These are phyloP conservation scores for Kodamaea kakaduensis DNA, from an alignment of 805 yeast species.

Conservation along the genomic window DNA sequence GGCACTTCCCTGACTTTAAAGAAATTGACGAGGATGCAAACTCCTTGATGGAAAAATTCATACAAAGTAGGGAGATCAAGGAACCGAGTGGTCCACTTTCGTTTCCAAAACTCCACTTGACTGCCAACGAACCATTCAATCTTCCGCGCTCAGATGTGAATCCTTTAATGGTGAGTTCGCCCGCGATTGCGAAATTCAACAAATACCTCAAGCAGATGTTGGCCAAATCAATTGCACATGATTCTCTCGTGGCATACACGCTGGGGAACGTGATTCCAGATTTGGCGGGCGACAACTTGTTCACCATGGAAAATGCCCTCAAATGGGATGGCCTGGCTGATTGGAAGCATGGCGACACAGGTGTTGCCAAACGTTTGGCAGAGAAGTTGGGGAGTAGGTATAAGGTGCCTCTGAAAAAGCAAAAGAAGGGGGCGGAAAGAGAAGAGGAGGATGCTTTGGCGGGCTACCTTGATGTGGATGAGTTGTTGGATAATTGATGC, in stretches of 20 bases:
- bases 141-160: conserved; percentile 11
- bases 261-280: conserved; percentile 23
- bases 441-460: conserved; percentile 9
- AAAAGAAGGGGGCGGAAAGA: conserved; percentile 9
- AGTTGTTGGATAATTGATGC: conserved; percentile 3
- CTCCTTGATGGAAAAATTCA: conserved; percentile 31
- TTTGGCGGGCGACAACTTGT: conserved; percentile 24
- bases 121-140: conserved; percentile 15
- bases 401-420: conserved; percentile 18
- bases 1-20: conserved; percentile 42
- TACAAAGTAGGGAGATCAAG: conserved; percentile 25
- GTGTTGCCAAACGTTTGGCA: conserved; percentile 19
- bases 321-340: conserved; percentile 14
- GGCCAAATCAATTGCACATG: conserved; percentile 17
- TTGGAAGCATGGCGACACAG: conserved; percentile 17
- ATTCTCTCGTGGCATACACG: conserved; percentile 19
- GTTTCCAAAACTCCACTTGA: conserved; percentile 17
- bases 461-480: conserved; percentile 14
- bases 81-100: conserved; percentile 6
- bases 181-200: conserved; percentile 28
- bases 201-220: conserved; percentile 23
- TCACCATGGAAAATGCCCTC: conserved; percentile 29
- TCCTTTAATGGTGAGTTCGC: conserved; percentile 26
- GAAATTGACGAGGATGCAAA: conserved; percentile 11
- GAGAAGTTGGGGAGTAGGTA: conserved; percentile 21